phyloP scores from a whole-genome alignment of 805 yeast species.

The Lachancea dasiensis region DNA sequence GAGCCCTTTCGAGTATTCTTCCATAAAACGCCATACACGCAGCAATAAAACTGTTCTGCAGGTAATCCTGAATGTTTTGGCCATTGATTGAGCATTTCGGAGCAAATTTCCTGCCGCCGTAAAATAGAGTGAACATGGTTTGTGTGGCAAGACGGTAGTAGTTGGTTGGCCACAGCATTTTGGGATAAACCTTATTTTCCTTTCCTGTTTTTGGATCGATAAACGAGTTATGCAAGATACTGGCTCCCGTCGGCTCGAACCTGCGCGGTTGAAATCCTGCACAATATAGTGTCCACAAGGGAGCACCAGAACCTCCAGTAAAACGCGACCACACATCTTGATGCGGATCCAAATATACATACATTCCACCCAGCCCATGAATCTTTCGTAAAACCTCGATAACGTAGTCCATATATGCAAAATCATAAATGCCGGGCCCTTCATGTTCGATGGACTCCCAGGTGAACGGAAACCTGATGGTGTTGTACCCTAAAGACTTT shows the following conservation, averaged over 20 bases:
- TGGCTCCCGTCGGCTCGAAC: conserved; percentile 72
- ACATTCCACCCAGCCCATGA: conserved; percentile 60
- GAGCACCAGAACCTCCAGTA: conserved; percentile 91
- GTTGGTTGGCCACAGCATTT: conserved; percentile 92
- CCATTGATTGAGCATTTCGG: conserved; percentile 72
- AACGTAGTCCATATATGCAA: conserved; percentile 66
- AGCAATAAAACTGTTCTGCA: conserved; percentile 56
- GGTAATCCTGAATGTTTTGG: conserved; percentile 67
- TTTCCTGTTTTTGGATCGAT: conserved; percentile 34
- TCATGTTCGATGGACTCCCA: conserved; percentile 93
- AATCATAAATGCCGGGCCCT: conserved; percentile 82
- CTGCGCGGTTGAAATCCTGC: conserved; percentile 79
- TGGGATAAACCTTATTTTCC: conserved; percentile 46
- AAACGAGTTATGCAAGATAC: conserved; percentile 61
- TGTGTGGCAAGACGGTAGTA: conserved; percentile 68
- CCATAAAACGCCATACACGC: conserved; percentile 47
- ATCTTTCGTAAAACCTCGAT: conserved; percentile 53
- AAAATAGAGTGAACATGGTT: conserved; percentile 82
- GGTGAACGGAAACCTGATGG: conserved; percentile 67
- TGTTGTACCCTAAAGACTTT: conserved; percentile 76
- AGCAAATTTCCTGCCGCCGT: conserved; percentile 69
- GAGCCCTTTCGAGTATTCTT: conserved; percentile 36
- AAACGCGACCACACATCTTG: conserved; percentile 93
- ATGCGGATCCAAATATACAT: conserved; percentile 81
- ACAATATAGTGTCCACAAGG: conserved; percentile 85